Evolutionary conservation across 139 green algal species (phyloP), one percentile per base, ranked within the genome.

Genomic region (Raphidocelis subcapitata): DNA sequence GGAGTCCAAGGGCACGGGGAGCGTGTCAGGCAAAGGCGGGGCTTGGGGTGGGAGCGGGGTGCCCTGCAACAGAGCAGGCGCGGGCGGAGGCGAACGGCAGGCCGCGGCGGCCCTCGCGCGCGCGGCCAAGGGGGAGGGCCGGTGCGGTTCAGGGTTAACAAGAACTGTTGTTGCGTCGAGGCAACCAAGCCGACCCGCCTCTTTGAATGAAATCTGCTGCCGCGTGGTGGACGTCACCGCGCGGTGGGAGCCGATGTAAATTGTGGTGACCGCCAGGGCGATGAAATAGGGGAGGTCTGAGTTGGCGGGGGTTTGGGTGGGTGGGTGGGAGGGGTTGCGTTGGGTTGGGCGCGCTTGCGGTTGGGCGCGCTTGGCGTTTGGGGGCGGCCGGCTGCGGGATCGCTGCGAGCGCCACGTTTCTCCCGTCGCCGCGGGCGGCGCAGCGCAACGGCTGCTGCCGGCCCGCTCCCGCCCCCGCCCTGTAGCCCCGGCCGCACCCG

Each of bases 241-340:
- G 2, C 83, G 71, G 73, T 96, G 92, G 0, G 90, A 79, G 1
- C 89, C 92, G 26, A 97, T 93, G 84, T 97, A 97, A 24, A 96
- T 91, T 0, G 92, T 96, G 12, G 73, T 59, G 3, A 85, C 64
- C 0, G 89, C 92, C 21, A 97, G 83, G 0, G 65, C 75, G 23
- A 93, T 61, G 72, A 96, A 96, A 84, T 96, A 82, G 1, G 82
- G 79, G 62, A 91, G 74, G 59, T 88, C 85, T 47, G 76, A 72
- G 63, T 18, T 46, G 52, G 67, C 15, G 59, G 55, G 5, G n/a
- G 26, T 35, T 62, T 28, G 41, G 4, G 47, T 21, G 28, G 10
- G 31, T 47, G 31, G 65, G 24, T 44, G 23, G 15, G 64, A 20
- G 51, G 24, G 8, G 4, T 44, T 46, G 14, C 29, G 62, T 57